Percentiles rank a stretch among this genome's conserved stretches.
phyloP scores from a whole-genome alignment of 2,329 filamentous ascomycete genomes.

The Pyricularia pennisetigena region DNA sequence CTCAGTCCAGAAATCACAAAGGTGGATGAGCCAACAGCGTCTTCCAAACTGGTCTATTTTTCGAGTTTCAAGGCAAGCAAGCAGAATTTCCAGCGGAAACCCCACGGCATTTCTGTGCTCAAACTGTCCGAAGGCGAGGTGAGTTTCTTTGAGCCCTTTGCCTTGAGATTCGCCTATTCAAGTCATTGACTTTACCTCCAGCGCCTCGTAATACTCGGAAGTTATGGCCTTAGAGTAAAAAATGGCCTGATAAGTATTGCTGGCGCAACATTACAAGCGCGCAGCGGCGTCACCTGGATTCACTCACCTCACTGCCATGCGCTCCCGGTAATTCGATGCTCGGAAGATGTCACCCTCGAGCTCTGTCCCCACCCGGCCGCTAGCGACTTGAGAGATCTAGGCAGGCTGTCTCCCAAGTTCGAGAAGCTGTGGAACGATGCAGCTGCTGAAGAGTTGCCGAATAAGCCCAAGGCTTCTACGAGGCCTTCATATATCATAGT shows the following conservation, averaged over 20 bases:
- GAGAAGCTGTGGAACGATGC: conserved; percentile 53
- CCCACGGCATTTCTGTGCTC: conserved; percentile 29
- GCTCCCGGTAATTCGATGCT: conserved; percentile 53
- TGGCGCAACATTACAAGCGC: conserved; percentile 49
- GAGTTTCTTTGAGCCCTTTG: conserved; percentile 7
- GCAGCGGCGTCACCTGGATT: conserved; percentile 37
- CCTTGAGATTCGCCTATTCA: fast-evolving
- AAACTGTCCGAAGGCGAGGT: conserved; percentile 40
- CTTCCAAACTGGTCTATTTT: conserved; percentile 18
- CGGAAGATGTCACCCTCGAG: conserved; percentile 39
- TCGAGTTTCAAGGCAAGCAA: conserved; percentile 36
- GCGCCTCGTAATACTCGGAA: conserved; percentile 56
- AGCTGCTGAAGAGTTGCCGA: neutral
- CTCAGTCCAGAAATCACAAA: conserved; percentile 13
- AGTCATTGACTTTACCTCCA: conserved; percentile 19
- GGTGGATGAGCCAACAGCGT: conserved; percentile 9
- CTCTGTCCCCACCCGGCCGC: conserved; percentile 43
- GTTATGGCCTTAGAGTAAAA: conserved; percentile 53
- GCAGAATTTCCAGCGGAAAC: conserved; percentile 29
- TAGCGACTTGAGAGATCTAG: conserved; percentile 40
- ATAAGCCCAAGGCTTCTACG: neutral
- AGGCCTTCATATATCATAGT: conserved; percentile 8
- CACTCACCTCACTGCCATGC: conserved; percentile 61
- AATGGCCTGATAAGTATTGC: conserved; percentile 55
- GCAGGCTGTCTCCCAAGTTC: conserved; percentile 55